phyloP scores from a whole-genome alignment of 495 filamentous ascomycete genomes.

The Aspergillus sparsus region DNA sequence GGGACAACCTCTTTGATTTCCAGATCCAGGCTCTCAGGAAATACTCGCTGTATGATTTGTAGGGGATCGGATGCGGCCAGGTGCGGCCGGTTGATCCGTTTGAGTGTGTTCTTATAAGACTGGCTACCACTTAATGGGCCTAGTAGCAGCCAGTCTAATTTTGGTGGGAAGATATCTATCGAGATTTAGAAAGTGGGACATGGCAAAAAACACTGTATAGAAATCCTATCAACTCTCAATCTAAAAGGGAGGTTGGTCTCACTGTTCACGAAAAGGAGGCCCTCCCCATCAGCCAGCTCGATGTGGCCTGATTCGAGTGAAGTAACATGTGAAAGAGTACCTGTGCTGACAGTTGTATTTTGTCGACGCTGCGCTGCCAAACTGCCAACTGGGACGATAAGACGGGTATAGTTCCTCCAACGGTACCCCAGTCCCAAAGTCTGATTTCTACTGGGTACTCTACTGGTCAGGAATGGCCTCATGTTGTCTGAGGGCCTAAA shows the following conservation, averaged over 20 bases:
- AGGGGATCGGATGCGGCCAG: constrained; percentile 64
- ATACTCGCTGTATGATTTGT: constrained; percentile 59
- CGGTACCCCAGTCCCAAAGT: neutral
- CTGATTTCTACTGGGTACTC: constrained; percentile 11
- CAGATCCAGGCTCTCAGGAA: constrained; percentile 60
- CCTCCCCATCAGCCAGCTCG: constrained; percentile 65
- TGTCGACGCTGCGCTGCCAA: constrained; percentile 3
- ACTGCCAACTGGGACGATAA: neutral
- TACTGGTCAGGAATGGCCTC: constrained; percentile 16
- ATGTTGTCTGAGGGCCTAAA: constrained; percentile 19
- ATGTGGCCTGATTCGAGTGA: constrained; percentile 68
- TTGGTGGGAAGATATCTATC: constrained; percentile 81
- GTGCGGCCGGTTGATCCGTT: constrained; percentile 60
- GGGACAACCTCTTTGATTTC: constrained; percentile 78
- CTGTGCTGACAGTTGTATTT: constrained; percentile 22
- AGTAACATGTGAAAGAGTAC: constrained; percentile 23
- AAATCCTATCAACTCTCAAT: no score
- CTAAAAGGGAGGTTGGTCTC: constrained; percentile 25
- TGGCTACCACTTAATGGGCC: constrained; percentile 59
- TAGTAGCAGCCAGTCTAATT: constrained; percentile 65
- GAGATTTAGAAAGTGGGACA: neutral
- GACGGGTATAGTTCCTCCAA: constrained; percentile 9
- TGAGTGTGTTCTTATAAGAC: constrained; percentile 61
- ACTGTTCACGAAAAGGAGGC: constrained; percentile 90
- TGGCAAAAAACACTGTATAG: neutral